Evolutionary conservation across 1,284 basidiomycete genomes (phyloP).

Genomic region (Binderoboletus segoi): DNA sequence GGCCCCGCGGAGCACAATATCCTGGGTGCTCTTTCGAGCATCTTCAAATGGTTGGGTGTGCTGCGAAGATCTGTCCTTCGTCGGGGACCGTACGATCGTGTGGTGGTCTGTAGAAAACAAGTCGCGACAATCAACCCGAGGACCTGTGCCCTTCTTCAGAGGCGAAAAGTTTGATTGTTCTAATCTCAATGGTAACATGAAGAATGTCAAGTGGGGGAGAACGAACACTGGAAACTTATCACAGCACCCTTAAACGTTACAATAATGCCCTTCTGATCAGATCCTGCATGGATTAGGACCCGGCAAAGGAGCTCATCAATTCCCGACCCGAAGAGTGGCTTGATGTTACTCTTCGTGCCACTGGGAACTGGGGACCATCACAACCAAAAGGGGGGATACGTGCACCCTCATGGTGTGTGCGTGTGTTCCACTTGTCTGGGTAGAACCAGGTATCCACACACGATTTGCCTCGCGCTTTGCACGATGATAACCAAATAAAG

Average conservation of each 20-base stretch:
- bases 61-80: background rate
- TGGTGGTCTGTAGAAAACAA: conserved; percentile 19
- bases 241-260: conserved; percentile 12
- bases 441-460: background rate
- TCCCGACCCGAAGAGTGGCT: conserved; percentile 1
- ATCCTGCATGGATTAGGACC: background rate
- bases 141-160: conserved; percentile 20
- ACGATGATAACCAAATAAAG: conserved; percentile 15
- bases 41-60: conserved; percentile 6
- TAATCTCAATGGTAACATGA: conserved; percentile 17
- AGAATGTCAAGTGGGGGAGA: background rate
- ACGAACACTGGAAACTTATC: background rate
- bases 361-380: background rate
- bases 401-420: conserved; percentile 1
- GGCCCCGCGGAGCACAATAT: conserved; percentile 17
- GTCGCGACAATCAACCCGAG: conserved; percentile 25
- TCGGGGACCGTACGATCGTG: background rate
- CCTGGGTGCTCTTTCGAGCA: conserved; percentile 13
- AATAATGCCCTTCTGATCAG: background rate
- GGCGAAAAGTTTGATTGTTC: conserved; percentile 20
- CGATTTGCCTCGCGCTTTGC: conserved; percentile 19
- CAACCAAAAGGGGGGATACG: conserved; percentile 11
- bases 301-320: background rate
- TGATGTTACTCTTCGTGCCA: background rate
- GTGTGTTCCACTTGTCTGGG: background rate